Percentiles rank a stretch among this genome's conserved stretches.
Conservation (phyloP, 2,329 filamentous ascomycete species). For the Colletotrichum agaves region DNA sequence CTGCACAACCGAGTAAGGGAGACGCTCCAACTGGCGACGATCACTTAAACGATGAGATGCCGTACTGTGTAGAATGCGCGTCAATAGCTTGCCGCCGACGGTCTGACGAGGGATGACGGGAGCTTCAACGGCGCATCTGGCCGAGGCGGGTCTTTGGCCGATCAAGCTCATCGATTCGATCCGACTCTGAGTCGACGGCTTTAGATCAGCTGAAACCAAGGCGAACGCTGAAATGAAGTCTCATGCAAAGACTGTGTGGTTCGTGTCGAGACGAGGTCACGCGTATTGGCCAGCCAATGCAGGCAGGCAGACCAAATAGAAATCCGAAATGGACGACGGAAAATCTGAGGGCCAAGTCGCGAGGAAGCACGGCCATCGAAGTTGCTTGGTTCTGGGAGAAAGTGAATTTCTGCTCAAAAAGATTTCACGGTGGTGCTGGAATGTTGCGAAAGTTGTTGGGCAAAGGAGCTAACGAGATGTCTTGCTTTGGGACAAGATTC, state of each 20-base stretch:
- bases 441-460: background rate
- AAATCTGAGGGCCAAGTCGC: background rate
- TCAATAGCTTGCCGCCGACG: no score
- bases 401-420: background rate
- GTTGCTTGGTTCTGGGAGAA: background rate
- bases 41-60: background rate
- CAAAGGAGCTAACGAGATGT: background rate
- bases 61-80: no score
- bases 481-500: background rate
- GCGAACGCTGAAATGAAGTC: background rate
- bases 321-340: background rate
- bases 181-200: background rate
- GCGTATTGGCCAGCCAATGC: slow-evolving; percentile 3
- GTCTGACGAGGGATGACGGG: background rate
- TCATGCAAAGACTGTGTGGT: background rate
- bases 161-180: background rate
- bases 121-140: background rate
- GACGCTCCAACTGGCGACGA: slow-evolving; percentile 5
- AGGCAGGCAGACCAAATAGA: background rate
- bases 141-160: background rate
- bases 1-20: background rate
- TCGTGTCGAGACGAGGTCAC: background rate
- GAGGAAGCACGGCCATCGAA: background rate
- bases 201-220: slow-evolving; percentile 2
- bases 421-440: background rate